Conservation (phyloP, 225 moss, liverwort and hornwort species). For the Sphagnum tenellum region DNA sequence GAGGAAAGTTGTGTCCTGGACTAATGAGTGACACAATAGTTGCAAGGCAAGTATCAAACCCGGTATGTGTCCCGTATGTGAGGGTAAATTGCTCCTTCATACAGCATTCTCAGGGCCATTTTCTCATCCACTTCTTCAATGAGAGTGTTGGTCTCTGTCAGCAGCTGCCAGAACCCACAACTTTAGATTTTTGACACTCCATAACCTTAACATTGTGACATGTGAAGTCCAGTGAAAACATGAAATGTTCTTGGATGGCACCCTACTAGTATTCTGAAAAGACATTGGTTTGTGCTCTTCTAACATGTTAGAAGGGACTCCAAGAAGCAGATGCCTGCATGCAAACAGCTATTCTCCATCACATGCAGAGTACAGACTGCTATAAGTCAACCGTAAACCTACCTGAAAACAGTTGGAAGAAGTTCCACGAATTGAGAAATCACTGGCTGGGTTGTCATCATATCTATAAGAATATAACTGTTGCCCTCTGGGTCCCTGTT, state of each 20-base stretch:
- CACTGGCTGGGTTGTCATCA: conserved; percentile 45
- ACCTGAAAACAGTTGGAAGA: conserved; percentile 47
- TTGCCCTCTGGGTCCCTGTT: conserved; percentile 29
- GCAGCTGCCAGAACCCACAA: conserved; percentile 16
- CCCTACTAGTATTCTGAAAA: too few species aligned
- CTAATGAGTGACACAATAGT: too few species aligned
- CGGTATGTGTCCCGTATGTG: conserved; percentile 56
- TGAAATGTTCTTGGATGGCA: too few species aligned
- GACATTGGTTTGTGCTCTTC: too few species aligned
- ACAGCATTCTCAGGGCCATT: conserved; percentile 55
- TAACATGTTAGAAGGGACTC: too few species aligned
- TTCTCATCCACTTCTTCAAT: conserved; percentile 58
- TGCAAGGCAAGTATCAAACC: conserved; percentile 9
- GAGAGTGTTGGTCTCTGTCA: conserved; percentile 33
- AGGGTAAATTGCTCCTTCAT: conserved; percentile 57
- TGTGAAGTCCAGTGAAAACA: too few species aligned
- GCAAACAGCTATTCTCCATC: too few species aligned
- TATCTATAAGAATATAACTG: conserved; percentile 35
- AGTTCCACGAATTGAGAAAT: conserved; percentile 48
- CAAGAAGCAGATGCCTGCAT: too few species aligned
- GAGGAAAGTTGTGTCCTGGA: neutral
- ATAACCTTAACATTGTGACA: too few species aligned
- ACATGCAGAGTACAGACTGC: too few species aligned
- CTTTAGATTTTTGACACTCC: too few species aligned
- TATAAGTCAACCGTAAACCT: neutral